A percentile compares a stretch with the other conserved stretches of the same genome.
Conservation (phyloP, 2,329 filamentous ascomycete genomes). For the Phyllosticta ampelicida region DNA sequence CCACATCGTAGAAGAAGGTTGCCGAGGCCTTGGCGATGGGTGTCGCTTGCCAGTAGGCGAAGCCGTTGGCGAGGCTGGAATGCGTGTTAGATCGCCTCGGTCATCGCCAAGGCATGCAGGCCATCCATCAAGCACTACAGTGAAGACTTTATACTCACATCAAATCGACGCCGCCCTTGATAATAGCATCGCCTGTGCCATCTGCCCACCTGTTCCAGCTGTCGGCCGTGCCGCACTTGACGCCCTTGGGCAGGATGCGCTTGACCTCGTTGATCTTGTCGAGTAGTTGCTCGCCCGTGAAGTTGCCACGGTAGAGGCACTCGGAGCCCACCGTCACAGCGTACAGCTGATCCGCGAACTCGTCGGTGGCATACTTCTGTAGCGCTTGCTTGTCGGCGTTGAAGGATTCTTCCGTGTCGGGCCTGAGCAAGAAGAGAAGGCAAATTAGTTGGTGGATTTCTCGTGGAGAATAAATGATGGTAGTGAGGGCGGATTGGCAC, state of each 20-base stretch:
- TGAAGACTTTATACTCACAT: constrained; percentile 29
- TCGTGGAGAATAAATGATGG: not conserved
- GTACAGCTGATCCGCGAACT: constrained; percentile 50
- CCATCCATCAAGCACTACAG: not conserved
- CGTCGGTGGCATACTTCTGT: constrained; percentile 32
- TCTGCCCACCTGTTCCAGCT: constrained; percentile 63
- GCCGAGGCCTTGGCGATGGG: constrained; percentile 46
- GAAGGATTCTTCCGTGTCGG: constrained; percentile 53
- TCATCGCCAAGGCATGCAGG: not conserved
- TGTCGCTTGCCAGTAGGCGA: constrained; percentile 62
- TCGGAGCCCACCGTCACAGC: constrained; percentile 63
- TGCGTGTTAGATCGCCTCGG: not conserved
- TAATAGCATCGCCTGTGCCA: constrained; percentile 54
- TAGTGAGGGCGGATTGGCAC: not conserved
- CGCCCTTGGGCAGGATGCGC: constrained; percentile 37
- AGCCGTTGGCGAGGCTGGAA: constrained; percentile 52
- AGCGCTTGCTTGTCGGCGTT: constrained; percentile 50
- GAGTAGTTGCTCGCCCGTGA: constrained; percentile 50
- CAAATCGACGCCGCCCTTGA: constrained; percentile 49
- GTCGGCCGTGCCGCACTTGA: constrained; percentile 56
- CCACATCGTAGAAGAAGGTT: constrained; percentile 58
- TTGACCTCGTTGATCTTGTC: constrained; percentile 53
- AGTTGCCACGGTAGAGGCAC: constrained; percentile 57
- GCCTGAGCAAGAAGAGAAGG: constrained; percentile 34
- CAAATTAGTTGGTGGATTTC: not conserved